These are phyloP conservation scores for Nidula microcarpa DNA, from an alignment of 768 basidiomycete species.

Conservation along the genomic window DNA sequence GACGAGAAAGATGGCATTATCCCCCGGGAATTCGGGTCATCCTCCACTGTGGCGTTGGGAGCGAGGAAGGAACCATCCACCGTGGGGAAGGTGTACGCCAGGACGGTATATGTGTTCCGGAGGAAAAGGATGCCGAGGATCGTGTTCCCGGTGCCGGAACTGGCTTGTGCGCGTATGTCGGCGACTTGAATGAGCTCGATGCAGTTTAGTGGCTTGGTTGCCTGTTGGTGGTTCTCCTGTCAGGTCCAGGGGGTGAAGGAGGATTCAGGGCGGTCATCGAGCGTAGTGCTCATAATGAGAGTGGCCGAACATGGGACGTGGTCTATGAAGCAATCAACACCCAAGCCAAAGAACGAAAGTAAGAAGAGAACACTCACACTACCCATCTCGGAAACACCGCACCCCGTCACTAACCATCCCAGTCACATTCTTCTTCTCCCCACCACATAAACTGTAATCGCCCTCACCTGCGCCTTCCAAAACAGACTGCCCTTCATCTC, in stretches of 20 bases:
- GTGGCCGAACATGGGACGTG: slow-evolving; percentile 72
- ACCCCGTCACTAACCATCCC: slow-evolving; percentile 36
- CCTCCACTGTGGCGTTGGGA: slow-evolving; percentile 7
- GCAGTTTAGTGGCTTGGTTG: slow-evolving; percentile 42
- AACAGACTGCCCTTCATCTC: slow-evolving; percentile 40
- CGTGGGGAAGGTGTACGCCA: slow-evolving; percentile 57
- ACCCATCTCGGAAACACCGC: slow-evolving; percentile 54
- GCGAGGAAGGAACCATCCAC: slow-evolving; percentile 38
- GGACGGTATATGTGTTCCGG: slow-evolving; percentile 72
- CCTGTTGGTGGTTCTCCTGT: slow-evolving; percentile 43
- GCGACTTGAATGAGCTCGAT: slow-evolving; percentile 66
- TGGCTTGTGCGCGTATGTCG: slow-evolving; percentile 33
- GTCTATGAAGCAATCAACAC: not conserved
- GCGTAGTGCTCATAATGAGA: slow-evolving; percentile 66
- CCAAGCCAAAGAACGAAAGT: not conserved
- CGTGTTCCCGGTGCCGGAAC: slow-evolving; percentile 53
- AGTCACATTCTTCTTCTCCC: slow-evolving; percentile 34
- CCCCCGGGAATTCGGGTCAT: too few species aligned
- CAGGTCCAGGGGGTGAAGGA: slow-evolving; percentile 75
- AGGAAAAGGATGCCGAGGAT: slow-evolving; percentile 78
- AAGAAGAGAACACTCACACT: slow-evolving; percentile 45
- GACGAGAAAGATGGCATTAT: slow-evolving; percentile 29
- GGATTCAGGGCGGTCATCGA: slow-evolving; percentile 55
- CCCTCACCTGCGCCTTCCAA: slow-evolving; percentile 63
- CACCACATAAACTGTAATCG: slow-evolving; percentile 58